phyloP scores from a whole-genome alignment of 2,329 filamentous ascomycete species.

The Nectriaceae sp. region DNA sequence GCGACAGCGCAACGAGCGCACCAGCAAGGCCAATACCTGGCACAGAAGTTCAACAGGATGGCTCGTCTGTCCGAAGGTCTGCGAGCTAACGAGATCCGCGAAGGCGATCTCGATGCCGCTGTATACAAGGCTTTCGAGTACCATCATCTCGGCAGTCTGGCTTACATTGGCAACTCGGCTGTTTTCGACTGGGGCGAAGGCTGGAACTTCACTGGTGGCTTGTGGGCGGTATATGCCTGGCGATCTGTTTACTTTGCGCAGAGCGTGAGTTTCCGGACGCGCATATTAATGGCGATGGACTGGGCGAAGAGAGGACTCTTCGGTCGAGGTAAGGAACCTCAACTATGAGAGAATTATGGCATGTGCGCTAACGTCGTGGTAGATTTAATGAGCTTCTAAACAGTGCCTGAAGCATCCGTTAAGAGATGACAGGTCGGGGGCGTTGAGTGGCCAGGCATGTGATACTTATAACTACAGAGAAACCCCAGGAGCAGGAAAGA shows the following conservation, averaged over 20 bases:
- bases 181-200: slow-evolving; percentile 87
- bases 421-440: not conserved
- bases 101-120: slow-evolving; percentile 89
- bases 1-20: slow-evolving; percentile 96
- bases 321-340: slow-evolving; percentile 74
- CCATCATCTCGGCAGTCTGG: slow-evolving; percentile 84
- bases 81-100: slow-evolving; percentile 75
- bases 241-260: slow-evolving; percentile 96
- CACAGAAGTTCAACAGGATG: slow-evolving; percentile 90
- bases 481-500: not conserved
- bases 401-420: not conserved
- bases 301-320: slow-evolving; percentile 97
- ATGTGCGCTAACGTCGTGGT: slow-evolving; percentile 11
- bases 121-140: slow-evolving; percentile 96
- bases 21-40: slow-evolving; percentile 92
- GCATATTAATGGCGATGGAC: slow-evolving; percentile 91
- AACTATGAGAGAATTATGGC: not conserved
- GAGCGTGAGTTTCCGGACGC: slow-evolving; percentile 89
- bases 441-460: not conserved
- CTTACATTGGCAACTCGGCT: slow-evolving; percentile 95
- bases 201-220: slow-evolving; percentile 75
- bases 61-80: slow-evolving; percentile 76
- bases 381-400: slow-evolving; percentile 57
- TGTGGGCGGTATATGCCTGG: slow-evolving; percentile 96
- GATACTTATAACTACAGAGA: not conserved